A percentile compares a stretch with the other conserved stretches of the same genome.
These are phyloP conservation scores for Fusarium anthophilum DNA, from an alignment of 2,329 filamentous ascomycete species.

Conservation along the genomic window DNA sequence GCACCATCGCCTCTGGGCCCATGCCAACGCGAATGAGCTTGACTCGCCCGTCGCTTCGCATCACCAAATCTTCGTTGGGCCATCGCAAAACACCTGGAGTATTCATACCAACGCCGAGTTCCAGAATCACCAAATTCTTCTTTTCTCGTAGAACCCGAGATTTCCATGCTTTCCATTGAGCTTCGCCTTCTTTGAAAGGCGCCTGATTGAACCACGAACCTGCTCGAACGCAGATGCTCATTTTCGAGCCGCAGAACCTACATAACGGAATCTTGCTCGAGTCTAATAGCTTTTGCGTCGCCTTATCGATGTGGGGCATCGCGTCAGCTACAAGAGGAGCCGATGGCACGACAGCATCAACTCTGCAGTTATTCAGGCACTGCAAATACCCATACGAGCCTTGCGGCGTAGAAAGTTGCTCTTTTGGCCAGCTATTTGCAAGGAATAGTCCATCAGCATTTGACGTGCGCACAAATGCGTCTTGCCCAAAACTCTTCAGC, in stretches of 20 bases:
- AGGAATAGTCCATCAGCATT: not conserved
- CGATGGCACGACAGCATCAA: constrained; percentile 11
- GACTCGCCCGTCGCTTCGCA: constrained; percentile 10
- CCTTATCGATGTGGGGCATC: constrained; percentile 3
- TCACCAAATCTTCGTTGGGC: constrained; percentile 37
- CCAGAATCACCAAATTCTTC: constrained; percentile 33
- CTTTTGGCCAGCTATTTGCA: not conserved
- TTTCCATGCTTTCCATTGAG: constrained; percentile 19
- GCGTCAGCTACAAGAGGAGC: constrained; percentile 20
- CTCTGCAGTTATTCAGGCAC: constrained; percentile 32
- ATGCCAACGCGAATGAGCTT: constrained; percentile 33
- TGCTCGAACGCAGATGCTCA: constrained; percentile 37
- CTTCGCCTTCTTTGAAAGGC: constrained; percentile 24
- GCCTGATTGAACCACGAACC: constrained; percentile 31
- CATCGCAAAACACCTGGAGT: constrained; percentile 37
- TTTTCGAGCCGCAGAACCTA: constrained; percentile 30
- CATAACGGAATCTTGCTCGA: constrained; percentile 21
- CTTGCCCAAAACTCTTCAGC: constrained; percentile 6
- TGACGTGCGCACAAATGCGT: constrained; percentile 31
- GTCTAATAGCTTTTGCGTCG: constrained; percentile 24
- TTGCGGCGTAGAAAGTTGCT: constrained; percentile 3
- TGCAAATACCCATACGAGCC: constrained; percentile 17
- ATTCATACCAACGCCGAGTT: constrained; percentile 37
- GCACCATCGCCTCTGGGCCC: constrained; percentile 31
- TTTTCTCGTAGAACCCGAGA: not conserved